Conservation (phyloP, 2,329 filamentous ascomycete genomes). For the Curvularia verruculosa region DNA sequence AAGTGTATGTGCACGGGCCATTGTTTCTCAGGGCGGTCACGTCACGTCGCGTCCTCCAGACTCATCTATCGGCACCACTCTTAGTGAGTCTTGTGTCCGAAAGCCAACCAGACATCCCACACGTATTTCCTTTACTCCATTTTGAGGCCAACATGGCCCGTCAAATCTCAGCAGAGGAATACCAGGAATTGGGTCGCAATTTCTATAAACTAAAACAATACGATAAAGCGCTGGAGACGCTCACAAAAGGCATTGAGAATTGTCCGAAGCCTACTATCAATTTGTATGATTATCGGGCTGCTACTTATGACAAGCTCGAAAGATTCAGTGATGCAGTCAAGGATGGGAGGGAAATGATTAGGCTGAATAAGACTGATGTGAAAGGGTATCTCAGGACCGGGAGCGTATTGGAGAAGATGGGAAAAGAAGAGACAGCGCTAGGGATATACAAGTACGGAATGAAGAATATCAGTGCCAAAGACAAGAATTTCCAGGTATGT, state of each 20-base stretch:
- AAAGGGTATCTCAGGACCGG: conserved; percentile 64
- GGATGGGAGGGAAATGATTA: conserved; percentile 65
- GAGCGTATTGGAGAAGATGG: conserved; percentile 55
- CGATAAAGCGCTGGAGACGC: conserved; percentile 42
- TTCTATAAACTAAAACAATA: conserved; percentile 48
- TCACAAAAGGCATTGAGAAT: conserved; percentile 41
- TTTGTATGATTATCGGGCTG: conserved; percentile 62
- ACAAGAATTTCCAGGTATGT: conserved; percentile 41
- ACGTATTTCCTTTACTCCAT: not conserved
- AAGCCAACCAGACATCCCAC: not conserved
- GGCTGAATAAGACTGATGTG: conserved; percentile 56
- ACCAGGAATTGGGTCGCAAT: conserved; percentile 42
- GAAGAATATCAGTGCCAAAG: conserved; percentile 54
- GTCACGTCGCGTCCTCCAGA: conserved; percentile 4
- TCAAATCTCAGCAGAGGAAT: conserved; percentile 43
- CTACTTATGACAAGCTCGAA: conserved; percentile 60
- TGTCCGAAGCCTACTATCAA: conserved; percentile 28
- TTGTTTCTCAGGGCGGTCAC: not conserved
- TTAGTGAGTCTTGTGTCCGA: not conserved
- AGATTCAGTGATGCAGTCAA: conserved; percentile 59
- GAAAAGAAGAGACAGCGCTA: conserved; percentile 60
- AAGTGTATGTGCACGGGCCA: not conserved
- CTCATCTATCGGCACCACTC: not conserved
- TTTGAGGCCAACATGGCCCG: conserved; percentile 30
- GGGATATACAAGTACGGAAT: conserved; percentile 65